Evolutionary conservation across 1,284 basidiomycete genomes (phyloP), one percentile per base, ranked within the genome.

Genomic region (Cryptococcus depauperatus): DNA sequence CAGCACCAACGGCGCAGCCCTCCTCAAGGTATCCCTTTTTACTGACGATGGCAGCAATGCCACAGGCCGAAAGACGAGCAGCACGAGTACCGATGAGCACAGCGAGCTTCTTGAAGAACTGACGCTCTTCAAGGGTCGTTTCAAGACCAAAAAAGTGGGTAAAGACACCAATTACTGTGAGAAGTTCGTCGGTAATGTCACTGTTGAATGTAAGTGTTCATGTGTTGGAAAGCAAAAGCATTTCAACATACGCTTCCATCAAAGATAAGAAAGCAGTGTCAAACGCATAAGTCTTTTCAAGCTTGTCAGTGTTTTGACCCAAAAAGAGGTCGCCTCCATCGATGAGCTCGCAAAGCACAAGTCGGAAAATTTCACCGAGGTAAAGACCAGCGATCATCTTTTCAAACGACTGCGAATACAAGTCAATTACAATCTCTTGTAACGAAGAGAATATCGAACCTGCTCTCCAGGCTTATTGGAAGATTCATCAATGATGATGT

Each of bases 301-400:
- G 79, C 75, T 96, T 96, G 79, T 96, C 95, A 1, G 92, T 95
- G 72, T 91, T 89, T 73, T 97, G 93, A 34, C 93, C 92, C 30
- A 96, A 77, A 82, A 98, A 98, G 45, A 98, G 79, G 23, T 91
- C 85, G 67, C 93, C 93, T 56, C 92, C 84, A 67, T 98, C 93
- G 66, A 96, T 90, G 54, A 98, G 81, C 69, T 98, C 93, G 68
- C 84, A 88, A 51, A 98, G 78, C 57, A 96, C 84, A 23, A 98
- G 77, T 25, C 93, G 83, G 64, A 97, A 79, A 59, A 97, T 87
- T 73, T 98, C 93, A 56, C 93, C 93, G 23, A 98, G 81, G 73
- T 98, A 98, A 44, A 93, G 81, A 48, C 93, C 93, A 1, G 93
- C 93, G 56, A 98, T 97, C 67, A 97, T 83, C 87, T 98, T 98